phyloP scores from a whole-genome alignment of 352 stramenopile genomes.

The Blastocystis sp. region DNA sequence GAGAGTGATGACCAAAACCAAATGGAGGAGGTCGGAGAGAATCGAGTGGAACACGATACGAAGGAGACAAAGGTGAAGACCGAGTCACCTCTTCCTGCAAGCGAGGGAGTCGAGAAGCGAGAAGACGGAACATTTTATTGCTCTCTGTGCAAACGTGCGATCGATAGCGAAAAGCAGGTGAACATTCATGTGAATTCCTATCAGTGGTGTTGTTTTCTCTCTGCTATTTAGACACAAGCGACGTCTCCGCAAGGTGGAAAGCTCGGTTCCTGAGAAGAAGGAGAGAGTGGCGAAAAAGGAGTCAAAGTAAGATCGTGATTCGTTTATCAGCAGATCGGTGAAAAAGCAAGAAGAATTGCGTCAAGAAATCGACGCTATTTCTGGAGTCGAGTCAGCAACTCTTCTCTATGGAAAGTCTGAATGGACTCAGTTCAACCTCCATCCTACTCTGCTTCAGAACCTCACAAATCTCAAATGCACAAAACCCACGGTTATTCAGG shows the following conservation, averaged over 20 bases:
- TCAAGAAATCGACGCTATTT: constrained; percentile 3
- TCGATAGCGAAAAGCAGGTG: neutral
- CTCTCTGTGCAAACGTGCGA: neutral
- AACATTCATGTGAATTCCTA: neutral
- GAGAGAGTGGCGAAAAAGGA: neutral
- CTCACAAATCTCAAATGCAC: neutral
- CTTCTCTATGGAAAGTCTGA: neutral
- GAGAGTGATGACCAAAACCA: neutral
- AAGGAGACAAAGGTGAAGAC: neutral
- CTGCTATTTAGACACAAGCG: neutral
- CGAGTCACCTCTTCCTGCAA: neutral
- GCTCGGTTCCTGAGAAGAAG: neutral
- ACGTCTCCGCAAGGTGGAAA: neutral
- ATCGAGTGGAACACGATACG: no score
- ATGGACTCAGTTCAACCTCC: constrained; percentile 19
- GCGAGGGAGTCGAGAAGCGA: neutral
- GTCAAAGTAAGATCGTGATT: neutral
- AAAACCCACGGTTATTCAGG: constrained; percentile 74
- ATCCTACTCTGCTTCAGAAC: neutral
- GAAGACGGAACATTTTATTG: neutral
- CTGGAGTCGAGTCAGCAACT: neutral
- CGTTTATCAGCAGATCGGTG: neutral
- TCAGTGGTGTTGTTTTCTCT: neutral
- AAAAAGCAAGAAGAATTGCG: constrained; percentile 34
- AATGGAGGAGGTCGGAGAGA: neutral